These are phyloP conservation scores for Cunninghamia lanceolata DNA, from an alignment of 75 land plant genomes.

Conservation along the genomic window DNA sequence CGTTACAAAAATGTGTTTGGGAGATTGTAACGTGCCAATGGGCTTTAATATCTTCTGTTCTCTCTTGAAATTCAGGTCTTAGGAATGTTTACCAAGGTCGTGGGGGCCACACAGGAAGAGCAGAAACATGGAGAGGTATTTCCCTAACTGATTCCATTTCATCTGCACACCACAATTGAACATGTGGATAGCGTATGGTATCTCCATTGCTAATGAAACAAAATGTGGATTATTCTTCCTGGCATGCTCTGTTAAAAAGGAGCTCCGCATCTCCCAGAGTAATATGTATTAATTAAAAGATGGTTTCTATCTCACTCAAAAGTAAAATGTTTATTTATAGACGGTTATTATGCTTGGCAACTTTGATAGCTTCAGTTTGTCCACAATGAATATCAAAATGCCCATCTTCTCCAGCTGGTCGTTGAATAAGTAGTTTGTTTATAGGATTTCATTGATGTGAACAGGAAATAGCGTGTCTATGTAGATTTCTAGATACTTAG, in stretches of 20 bases:
- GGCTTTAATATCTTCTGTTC: neutral
- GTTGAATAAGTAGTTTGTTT: too few relatives aligned
- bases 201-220: neutral
- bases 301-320: too few relatives aligned
- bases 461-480: too few relatives aligned
- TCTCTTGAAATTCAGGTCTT: neutral
- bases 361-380: too few relatives aligned
- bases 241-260: neutral
- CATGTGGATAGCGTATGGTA: neutral
- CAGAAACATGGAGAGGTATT: neutral
- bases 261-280: neutral
- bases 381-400: too few relatives aligned
- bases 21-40: neutral
- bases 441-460: too few relatives aligned
- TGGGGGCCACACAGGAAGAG: neutral
- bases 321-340: too few relatives aligned
- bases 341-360: too few relatives aligned
- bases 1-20: neutral
- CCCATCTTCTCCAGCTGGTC: too few relatives aligned
- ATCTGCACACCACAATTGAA: too few relatives aligned
- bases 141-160: neutral
- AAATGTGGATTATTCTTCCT: neutral
- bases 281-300: too few relatives aligned
- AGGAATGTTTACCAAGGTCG: neutral
- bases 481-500: too few relatives aligned